A percentile compares a stretch with the other conserved stretches of the same genome.
Evolutionary conservation across 2,329 filamentous ascomycete species (phyloP).

Genomic region (Colletotrichum chrysophilum): DNA sequence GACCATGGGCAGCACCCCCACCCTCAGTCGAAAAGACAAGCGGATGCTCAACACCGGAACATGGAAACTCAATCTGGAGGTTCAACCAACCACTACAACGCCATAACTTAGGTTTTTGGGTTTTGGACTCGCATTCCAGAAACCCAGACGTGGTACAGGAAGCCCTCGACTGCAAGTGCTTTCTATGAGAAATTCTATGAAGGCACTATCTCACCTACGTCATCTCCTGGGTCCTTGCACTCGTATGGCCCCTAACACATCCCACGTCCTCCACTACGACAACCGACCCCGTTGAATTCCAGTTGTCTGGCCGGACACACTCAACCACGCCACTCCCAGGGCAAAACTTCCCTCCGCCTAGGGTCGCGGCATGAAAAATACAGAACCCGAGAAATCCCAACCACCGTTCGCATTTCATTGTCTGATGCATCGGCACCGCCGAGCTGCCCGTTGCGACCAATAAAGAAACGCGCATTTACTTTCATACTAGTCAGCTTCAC

Average conservation of each 20-base stretch:
- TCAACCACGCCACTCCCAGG: neutral
- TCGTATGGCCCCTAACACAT: neutral
- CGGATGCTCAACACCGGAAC: neutral
- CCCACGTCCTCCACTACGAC: neutral
- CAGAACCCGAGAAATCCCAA: neutral
- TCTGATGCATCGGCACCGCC: constrained; percentile 9
- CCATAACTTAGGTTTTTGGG: neutral
- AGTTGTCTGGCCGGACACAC: neutral
- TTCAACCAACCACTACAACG: neutral
- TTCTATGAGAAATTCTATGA: neutral
- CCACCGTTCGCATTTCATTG: neutral
- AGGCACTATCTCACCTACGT: neutral
- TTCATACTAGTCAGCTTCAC: constrained; percentile 10
- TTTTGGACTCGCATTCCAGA: neutral
- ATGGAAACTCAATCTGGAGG: neutral
- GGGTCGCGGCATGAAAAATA: neutral
- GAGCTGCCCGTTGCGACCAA: neutral
- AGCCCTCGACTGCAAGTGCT: neutral
- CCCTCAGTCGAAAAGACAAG: neutral
- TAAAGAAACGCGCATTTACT: neutral
- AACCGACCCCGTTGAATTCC: neutral
- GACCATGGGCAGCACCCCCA: neutral
- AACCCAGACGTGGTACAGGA: neutral
- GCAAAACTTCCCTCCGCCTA: neutral
- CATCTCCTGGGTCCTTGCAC: neutral